Evolutionary conservation across 495 filamentous ascomycete genomes (phyloP), one percentile per base, ranked within the genome.

Genomic region (Lindgomyces ingoldianus): DNA sequence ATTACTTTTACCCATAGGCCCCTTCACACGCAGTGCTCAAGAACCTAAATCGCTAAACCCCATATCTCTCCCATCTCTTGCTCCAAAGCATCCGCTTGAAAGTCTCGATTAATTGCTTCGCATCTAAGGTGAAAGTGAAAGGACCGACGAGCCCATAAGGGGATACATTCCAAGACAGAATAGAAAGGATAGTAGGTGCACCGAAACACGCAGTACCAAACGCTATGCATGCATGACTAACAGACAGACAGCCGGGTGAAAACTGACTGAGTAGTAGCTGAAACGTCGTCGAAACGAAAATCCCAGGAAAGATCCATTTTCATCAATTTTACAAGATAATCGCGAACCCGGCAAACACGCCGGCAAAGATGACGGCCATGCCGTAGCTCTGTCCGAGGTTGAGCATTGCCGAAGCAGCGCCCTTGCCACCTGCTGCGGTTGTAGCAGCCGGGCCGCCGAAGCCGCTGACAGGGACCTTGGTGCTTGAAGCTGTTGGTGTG

Each of bases 331-430:
- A 70, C 57, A 70, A 64, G 57, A 70, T 11, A 33, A 69, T 16
- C 21, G 85, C 80, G 69, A 91, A 86, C 0, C 87, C 89, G 42
- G 81, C 86, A 62, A 86, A 80, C 54, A 92, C 70, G 21, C 84
- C 81, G 36, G 77, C 81, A 19, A 86, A 73, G 8, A 90, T 69
- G 6, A 83, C 67, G 21, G 75, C 78, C 10, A 87, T 73, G 19
- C 87, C 85, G 70, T 86, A 88, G 19, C 82, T 78, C 41, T 81
- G 79, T 19, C 83, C 81, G 36, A 87, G 70, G 12, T 84, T 78
- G 41, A 87, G 70, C 10, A 83, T 79, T 50, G 84, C 67, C 9
- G 77, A 73, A 10, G 77, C 71, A 21, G 75, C 73, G 14, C 73
- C 70, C 24, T 74, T 73, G 18, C 72, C 72, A 54, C 68, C 63